phyloP scores from a whole-genome alignment of 345 rosid species.

The Conringia planisiliqua region DNA sequence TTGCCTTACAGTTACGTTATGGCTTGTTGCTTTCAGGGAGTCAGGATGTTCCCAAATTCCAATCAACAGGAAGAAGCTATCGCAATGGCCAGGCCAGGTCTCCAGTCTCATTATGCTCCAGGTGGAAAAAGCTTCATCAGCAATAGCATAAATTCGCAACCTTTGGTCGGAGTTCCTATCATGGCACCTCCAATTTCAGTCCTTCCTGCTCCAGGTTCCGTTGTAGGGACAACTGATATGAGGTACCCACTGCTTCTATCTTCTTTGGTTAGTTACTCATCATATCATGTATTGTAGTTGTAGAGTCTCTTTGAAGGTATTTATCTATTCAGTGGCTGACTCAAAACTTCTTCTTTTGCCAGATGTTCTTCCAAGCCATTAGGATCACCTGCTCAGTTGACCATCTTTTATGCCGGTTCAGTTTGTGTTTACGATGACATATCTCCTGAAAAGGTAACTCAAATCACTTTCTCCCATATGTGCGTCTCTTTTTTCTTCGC shows the following conservation, averaged over 20 bases:
- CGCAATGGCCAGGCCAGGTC: slow-evolving; percentile 40
- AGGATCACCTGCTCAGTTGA: slow-evolving; percentile 56
- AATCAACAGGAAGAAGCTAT: slow-evolving; percentile 45
- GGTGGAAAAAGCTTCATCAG: slow-evolving; percentile 35
- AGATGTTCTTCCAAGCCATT: slow-evolving; percentile 49
- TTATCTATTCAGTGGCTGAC: slow-evolving; percentile 3
- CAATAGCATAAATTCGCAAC: slow-evolving; percentile 35
- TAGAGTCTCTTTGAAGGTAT: not conserved
- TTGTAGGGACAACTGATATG: slow-evolving; percentile 59
- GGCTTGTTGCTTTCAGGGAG: slow-evolving; percentile 38
- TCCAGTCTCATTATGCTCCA: slow-evolving; percentile 44
- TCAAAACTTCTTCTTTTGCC: slow-evolving; percentile 11
- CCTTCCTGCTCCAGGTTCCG: slow-evolving; percentile 44
- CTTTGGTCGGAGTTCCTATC: slow-evolving; percentile 51
- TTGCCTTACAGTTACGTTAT: not conserved
- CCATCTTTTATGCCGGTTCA: slow-evolving; percentile 69
- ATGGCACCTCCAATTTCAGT: slow-evolving; percentile 47
- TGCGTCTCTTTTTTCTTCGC: not conserved
- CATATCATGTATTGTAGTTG: not conserved
- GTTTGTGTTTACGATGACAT: slow-evolving; percentile 69
- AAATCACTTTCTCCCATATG: not conserved
- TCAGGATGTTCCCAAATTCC: slow-evolving; percentile 47
- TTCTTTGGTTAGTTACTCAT: not conserved
- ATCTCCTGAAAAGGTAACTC: slow-evolving; percentile 62
- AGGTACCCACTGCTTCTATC: slow-evolving; percentile 40